phyloP scores from a whole-genome alignment of 192 early-diverging fungal genomes.

The Mortierella alpina region DNA sequence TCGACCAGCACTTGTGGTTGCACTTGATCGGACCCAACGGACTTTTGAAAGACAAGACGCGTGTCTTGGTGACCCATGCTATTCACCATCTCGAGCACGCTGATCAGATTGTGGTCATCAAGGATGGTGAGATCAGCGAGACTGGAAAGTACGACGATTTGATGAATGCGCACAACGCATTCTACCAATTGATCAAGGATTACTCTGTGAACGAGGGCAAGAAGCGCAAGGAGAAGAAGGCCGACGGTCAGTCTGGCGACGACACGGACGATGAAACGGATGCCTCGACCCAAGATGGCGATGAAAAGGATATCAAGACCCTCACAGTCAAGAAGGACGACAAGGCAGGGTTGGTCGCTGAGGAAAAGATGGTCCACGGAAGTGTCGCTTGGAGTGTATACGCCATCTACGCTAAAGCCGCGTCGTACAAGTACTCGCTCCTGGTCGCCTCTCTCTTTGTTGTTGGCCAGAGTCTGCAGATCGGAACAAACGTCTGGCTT shows the following conservation, averaged over 20 bases:
- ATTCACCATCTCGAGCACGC: conserved; percentile 76
- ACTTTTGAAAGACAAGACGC: conserved; percentile 77
- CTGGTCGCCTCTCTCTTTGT: conserved; percentile 66
- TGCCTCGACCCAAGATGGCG: not conserved
- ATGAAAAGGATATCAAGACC: conserved; percentile 19
- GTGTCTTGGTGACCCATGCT: conserved; percentile 84
- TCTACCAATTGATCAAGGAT: conserved; percentile 77
- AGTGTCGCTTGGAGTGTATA: conserved; percentile 85
- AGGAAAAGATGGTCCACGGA: conserved; percentile 68
- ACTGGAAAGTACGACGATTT: conserved; percentile 72
- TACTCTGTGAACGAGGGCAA: conserved; percentile 58
- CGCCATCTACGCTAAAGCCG: conserved; percentile 79
- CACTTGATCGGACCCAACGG: conserved; percentile 86
- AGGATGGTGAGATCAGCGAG: conserved; percentile 76
- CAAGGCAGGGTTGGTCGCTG: conserved; percentile 18
- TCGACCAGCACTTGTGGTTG: conserved; percentile 75
- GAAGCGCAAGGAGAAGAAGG: conserved; percentile 2
- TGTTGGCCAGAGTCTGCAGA: conserved; percentile 18
- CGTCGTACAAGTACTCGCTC: conserved; percentile 63
- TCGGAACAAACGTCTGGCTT: conserved; percentile 70
- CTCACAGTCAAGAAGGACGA: conserved; percentile 26
- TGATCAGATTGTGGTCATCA: conserved; percentile 75
- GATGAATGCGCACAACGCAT: conserved; percentile 65
- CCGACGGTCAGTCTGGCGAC: not conserved
- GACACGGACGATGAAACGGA: not conserved